A percentile compares a stretch with the other conserved stretches of the same genome.
Conservation (phyloP, 2,329 filamentous ascomycete species). For the Colletotrichum chlorophyti region DNA sequence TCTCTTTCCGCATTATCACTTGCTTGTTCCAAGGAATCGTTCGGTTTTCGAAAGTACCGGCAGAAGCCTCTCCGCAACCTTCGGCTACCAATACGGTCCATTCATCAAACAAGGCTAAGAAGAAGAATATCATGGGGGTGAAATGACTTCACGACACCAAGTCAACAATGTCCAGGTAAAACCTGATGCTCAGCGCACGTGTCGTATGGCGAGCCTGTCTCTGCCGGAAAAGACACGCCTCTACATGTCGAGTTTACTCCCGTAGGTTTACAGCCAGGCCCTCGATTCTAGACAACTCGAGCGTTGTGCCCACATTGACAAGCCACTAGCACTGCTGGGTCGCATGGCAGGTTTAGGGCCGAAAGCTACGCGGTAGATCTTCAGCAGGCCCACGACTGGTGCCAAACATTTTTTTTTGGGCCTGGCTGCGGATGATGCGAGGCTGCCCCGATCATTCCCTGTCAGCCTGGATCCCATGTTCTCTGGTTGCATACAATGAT, state of each 20-base stretch:
- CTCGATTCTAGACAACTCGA: slow-evolving; percentile 1
- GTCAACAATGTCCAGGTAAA: slow-evolving; percentile 16
- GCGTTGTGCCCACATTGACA: slow-evolving; percentile 16
- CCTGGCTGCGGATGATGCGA: slow-evolving; percentile 3
- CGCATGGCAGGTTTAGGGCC: slow-evolving; percentile 20
- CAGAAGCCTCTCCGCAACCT: too few relatives aligned
- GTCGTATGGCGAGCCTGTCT: slow-evolving; percentile 23
- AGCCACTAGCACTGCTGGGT: slow-evolving; percentile 9
- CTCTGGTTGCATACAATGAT: slow-evolving; percentile 22
- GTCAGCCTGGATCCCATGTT: slow-evolving; percentile 22
- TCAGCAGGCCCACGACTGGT: slow-evolving; percentile 12
- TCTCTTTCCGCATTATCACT: slow-evolving; percentile 13
- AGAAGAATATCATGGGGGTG: slow-evolving; percentile 8
- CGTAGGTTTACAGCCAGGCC: neutral
- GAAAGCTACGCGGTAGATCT: slow-evolving; percentile 22
- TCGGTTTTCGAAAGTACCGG: neutral
- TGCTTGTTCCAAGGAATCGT: neutral
- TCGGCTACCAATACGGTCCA: too few relatives aligned
- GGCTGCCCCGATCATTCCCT: slow-evolving; percentile 18
- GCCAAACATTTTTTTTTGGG: slow-evolving; percentile 12
- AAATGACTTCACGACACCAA: slow-evolving; percentile 19
- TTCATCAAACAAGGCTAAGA: neutral
- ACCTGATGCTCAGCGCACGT: slow-evolving; percentile 23
- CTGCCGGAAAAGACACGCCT: slow-evolving; percentile 23
- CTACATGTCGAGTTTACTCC: slow-evolving; percentile 3